phyloP scores from a whole-genome alignment of 768 basidiomycete species.

The Leccinellum luteum region DNA sequence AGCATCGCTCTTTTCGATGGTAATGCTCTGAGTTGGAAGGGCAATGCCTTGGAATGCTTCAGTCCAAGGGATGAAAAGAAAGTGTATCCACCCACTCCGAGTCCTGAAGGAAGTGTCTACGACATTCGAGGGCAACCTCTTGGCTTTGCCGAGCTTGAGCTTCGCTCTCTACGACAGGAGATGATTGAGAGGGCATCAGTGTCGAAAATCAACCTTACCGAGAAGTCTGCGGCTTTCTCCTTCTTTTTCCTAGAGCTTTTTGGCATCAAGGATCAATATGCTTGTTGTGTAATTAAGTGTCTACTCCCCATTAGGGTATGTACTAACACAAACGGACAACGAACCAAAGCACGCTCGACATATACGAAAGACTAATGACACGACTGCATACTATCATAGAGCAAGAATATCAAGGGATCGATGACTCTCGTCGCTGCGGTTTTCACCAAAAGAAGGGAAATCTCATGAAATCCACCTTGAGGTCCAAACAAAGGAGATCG shows the following conservation, averaged over 20 bases:
- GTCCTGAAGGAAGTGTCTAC: slow-evolving; percentile 97
- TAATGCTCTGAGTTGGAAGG: slow-evolving; percentile 81
- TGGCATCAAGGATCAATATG: slow-evolving; percentile 51
- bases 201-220: slow-evolving; percentile 40
- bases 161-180: slow-evolving; percentile 74
- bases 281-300: not conserved
- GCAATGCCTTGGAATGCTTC: slow-evolving; percentile 65
- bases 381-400: not conserved
- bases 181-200: not conserved
- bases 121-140: slow-evolving; percentile 75
- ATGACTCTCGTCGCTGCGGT: not conserved
- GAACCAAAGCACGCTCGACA: not conserved
- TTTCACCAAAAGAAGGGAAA: slow-evolving; percentile 33
- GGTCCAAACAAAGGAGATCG: slow-evolving; percentile 74
- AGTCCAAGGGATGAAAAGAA: slow-evolving; percentile 2
- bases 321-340: not conserved
- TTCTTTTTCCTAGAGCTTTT: slow-evolving; percentile 86
- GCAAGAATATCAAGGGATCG: not conserved
- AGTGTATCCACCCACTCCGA: slow-evolving; percentile 58
- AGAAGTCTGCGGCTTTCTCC: slow-evolving; percentile 85
- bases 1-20: slow-evolving; percentile 48
- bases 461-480: slow-evolving; percentile 75
- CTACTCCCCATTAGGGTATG: slow-evolving; percentile 9
- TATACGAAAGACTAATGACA: not conserved
- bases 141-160: slow-evolving; percentile 95